phyloP scores from a whole-genome alignment of 2,329 filamentous ascomycete genomes.

The Purpureocillium takamizusanense region DNA sequence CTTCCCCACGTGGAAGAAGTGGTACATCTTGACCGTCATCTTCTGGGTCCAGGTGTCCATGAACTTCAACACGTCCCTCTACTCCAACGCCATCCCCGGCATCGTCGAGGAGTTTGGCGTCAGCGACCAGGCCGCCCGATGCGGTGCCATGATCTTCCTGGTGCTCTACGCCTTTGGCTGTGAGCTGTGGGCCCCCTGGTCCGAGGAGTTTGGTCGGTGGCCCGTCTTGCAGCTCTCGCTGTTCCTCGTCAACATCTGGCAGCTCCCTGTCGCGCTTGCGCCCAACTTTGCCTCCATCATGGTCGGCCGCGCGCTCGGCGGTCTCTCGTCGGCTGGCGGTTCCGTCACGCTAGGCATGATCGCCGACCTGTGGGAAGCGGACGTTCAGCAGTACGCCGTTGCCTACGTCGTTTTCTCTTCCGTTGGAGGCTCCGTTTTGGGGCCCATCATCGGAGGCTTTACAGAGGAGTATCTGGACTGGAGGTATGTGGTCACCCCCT shows the following conservation, averaged over 20 bases:
- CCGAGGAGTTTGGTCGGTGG: conserved; percentile 71
- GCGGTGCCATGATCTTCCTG: conserved; percentile 70
- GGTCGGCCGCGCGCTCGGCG: conserved; percentile 61
- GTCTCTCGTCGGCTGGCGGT: conserved; percentile 62
- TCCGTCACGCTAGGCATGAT: conserved; percentile 70
- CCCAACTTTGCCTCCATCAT: conserved; percentile 64
- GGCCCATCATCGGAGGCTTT: conserved; percentile 72
- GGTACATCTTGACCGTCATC: conserved; percentile 64
- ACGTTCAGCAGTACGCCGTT: conserved; percentile 66
- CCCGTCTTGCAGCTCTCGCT: conserved; percentile 66
- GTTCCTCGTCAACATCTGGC: conserved; percentile 69
- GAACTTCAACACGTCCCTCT: conserved; percentile 71
- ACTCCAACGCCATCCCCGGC: conserved; percentile 58
- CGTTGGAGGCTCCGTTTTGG: conserved; percentile 67
- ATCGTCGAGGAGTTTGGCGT: conserved; percentile 61
- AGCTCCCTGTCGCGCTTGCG: conserved; percentile 62
- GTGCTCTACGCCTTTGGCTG: conserved; percentile 78
- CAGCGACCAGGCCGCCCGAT: conserved; percentile 58
- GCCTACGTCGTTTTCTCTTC: conserved; percentile 72
- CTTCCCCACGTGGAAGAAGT: conserved; percentile 56
- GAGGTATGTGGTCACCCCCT: conserved; percentile 34
- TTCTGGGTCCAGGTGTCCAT: conserved; percentile 67
- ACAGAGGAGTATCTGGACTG: conserved; percentile 58
- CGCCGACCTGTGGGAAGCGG: conserved; percentile 63
- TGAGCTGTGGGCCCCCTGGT: conserved; percentile 83